phyloP scores from a whole-genome alignment of 2,329 filamentous ascomycete species.

The Talaromyces sp. region DNA sequence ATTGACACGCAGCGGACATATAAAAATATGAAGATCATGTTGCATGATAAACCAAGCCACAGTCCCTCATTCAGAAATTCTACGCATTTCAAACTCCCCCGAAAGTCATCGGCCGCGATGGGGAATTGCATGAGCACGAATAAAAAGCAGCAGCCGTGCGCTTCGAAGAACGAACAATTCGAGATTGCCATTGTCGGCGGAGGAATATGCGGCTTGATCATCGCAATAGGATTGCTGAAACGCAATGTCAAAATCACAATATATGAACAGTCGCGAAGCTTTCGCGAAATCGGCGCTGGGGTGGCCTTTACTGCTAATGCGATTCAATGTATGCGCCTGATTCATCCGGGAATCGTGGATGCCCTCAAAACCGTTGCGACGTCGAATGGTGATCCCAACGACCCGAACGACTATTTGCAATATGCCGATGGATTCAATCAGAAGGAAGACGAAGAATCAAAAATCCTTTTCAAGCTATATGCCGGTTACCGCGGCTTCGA shows the following conservation, averaged over 20 bases:
- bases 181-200: slow-evolving; percentile 56
- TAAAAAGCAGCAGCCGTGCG: neutral
- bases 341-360: slow-evolving; percentile 37
- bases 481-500: slow-evolving; percentile 26
- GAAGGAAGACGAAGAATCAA: slow-evolving; percentile 10
- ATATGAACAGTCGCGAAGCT: slow-evolving; percentile 52
- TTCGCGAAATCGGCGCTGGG: slow-evolving; percentile 56
- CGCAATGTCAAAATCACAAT: slow-evolving; percentile 45
- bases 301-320: slow-evolving; percentile 54
- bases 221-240: slow-evolving; percentile 48
- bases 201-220: slow-evolving; percentile 52
- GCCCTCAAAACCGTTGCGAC: slow-evolving; percentile 28
- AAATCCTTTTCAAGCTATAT: slow-evolving; percentile 25
- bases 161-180: slow-evolving; percentile 28
- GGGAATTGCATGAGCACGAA: neutral
- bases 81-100: neutral
- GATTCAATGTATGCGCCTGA: slow-evolving; percentile 49
- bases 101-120: neutral
- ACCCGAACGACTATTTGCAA: slow-evolving; percentile 10
- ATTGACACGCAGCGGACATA: neutral
- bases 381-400: slow-evolving; percentile 22
- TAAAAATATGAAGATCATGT: neutral
- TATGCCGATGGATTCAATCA: slow-evolving; percentile 19
- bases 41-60: neutral
- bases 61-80: neutral